Evolutionary conservation across 1,284 basidiomycete genomes (phyloP).

Genomic region (Tilletia indica): DNA sequence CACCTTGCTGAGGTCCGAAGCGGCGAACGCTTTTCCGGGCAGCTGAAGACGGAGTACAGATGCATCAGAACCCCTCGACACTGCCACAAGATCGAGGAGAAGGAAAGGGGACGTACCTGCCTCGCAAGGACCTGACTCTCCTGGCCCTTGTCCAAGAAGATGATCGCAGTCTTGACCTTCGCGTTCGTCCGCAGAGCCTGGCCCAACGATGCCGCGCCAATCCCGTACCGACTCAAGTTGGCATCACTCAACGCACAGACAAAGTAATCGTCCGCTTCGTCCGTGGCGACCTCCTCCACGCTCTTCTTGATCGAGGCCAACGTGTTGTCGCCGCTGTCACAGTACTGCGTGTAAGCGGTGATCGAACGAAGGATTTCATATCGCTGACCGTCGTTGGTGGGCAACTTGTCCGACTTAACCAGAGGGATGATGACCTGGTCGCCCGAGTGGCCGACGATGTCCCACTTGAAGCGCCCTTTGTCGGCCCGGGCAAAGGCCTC

Average conservation of each 20-base stretch:
- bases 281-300: slow-evolving; percentile 33
- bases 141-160: slow-evolving; percentile 50
- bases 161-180: slow-evolving; percentile 49
- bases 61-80: too few species aligned
- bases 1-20: slow-evolving; percentile 28
- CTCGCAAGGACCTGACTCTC: slow-evolving; percentile 39
- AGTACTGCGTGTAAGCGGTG: slow-evolving; percentile 42
- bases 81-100: background rate
- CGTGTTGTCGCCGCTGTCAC: slow-evolving; percentile 42
- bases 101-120: slow-evolving; percentile 16
- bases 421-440: slow-evolving; percentile 53
- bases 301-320: slow-evolving; percentile 35
- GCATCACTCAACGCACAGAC: slow-evolving; percentile 57
- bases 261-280: slow-evolving; percentile 55
- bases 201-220: slow-evolving; percentile 42
- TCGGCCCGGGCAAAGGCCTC: slow-evolving; percentile 51
- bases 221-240: slow-evolving; percentile 55
- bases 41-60: slow-evolving; percentile 22
- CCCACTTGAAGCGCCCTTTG: slow-evolving; percentile 48
- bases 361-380: slow-evolving; percentile 48
- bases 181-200: slow-evolving; percentile 37
- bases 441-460: slow-evolving; percentile 55
- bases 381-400: slow-evolving; percentile 47
- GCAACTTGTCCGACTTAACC: slow-evolving; percentile 38
- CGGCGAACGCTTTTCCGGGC: slow-evolving; percentile 47